Percentiles rank a stretch among this genome's conserved stretches.
These are phyloP conservation scores for Geranium rotundifolium DNA, from an alignment of 345 rosid genomes.

Conservation along the genomic window DNA sequence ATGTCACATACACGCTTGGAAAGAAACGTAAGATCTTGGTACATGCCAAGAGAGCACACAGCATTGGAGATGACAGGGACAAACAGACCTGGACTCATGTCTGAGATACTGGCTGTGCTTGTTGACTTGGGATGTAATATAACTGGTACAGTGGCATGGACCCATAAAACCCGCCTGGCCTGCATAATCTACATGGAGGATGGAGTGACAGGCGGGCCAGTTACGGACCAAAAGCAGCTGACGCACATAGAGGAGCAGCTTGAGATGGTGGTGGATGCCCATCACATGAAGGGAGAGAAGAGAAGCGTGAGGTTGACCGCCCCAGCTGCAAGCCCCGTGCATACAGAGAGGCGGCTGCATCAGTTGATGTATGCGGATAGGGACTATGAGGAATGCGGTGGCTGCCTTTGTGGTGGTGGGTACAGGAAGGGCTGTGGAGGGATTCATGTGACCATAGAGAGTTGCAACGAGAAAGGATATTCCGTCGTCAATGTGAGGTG, in stretches of 20 bases:
- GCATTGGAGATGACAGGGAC: constrained; percentile 64
- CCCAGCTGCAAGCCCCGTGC: constrained; percentile 41
- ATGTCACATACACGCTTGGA: constrained; percentile 26
- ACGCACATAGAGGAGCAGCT: constrained; percentile 46
- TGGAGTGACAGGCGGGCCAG: constrained; percentile 42
- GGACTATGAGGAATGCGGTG: constrained; percentile 34
- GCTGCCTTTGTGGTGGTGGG: background rate
- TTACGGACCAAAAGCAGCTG: constrained; percentile 28
- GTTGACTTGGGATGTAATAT: constrained; percentile 56
- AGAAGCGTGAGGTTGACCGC: constrained; percentile 42
- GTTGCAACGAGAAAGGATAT: constrained; percentile 66
- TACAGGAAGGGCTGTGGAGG: constrained; percentile 32
- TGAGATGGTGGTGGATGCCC: constrained; percentile 54
- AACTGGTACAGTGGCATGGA: constrained; percentile 65
- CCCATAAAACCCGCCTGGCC: constrained; percentile 62
- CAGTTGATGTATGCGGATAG: constrained; percentile 56
- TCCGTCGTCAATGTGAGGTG: constrained; percentile 55
- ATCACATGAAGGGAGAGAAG: constrained; percentile 39
- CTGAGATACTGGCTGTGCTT: constrained; percentile 69
- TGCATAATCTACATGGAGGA: constrained; percentile 64
- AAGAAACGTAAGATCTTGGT: constrained; percentile 41
- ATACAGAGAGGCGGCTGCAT: constrained; percentile 78
- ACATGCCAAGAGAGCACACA: constrained; percentile 54
- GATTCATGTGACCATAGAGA: constrained; percentile 12
- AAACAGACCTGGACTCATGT: constrained; percentile 69